Base-by-base conservation (phyloP, 805 yeast species). In the Yamadazyma insecticola region DNA sequence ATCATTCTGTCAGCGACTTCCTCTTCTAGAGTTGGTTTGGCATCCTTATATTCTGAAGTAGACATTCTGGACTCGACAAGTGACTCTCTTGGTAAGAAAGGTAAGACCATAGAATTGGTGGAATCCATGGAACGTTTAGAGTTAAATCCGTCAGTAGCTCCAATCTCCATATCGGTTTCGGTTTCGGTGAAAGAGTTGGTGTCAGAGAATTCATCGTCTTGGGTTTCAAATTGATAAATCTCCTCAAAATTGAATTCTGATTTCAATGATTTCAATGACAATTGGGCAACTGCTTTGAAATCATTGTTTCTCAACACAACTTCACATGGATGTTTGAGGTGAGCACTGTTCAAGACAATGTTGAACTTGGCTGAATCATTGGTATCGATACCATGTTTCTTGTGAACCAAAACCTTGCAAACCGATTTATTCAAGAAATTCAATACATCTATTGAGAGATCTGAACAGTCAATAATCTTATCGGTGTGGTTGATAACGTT, bases 321-420 rank as follows among this genome's bases (percentile, higher is more conserved):
- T 29, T 45, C 46, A 43, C 61, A 57, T 5, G 68, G 67, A 32
- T 44, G 51, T 35, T 57, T 55, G 32, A 54, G 44, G 32, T 61
- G 62, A 14, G 57, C 51, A 33, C 47, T 47, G 26, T 44, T 48
- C 24, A 62, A 39, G 3, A 49, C 40, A 29, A 64, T 48, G 29
- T 63, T 62, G 40, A 63, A 62, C 28, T 55, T 63, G 7, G 54
- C 45, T 5, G 43, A 36, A 32, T 53, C 52, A 2, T 49, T 50
- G 6, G 68, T 56, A 8, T 45, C 36, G 24, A 64, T 53, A 4
- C 61, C 64, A 22, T 51, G 54, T 12, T 43, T 50, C 33, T 53
- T 56, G 32, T 54, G 57, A 17, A 61, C 47, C n/a, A 47, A 33
- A 7, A 57, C 52, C 5, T 49, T 45, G 7, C 51, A 48, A 11